Conservation (phyloP, 352 stramenopile genomes). For the Globisporangium parvum region DNA sequence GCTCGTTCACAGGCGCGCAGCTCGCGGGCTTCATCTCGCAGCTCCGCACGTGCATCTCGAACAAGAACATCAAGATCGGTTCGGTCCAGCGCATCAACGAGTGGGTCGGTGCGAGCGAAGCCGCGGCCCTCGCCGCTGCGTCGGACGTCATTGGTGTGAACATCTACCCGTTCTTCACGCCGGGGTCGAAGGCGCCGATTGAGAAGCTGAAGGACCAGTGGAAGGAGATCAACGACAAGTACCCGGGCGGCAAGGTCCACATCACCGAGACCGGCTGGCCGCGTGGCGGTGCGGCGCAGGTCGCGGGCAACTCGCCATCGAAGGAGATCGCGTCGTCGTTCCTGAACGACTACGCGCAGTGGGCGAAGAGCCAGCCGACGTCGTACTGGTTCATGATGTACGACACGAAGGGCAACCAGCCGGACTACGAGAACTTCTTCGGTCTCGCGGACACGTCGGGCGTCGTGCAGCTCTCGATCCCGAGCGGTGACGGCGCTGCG, state of each 20-base stretch:
- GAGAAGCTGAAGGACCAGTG: conserved; percentile 32
- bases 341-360: conserved; percentile 26
- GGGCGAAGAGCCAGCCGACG: conserved; percentile 17
- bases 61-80: conserved; percentile 38
- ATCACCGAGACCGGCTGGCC: conserved; percentile 43
- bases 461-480: conserved; percentile 22
- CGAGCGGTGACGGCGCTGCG: conserved; percentile 11
- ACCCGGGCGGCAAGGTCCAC: conserved; percentile 23
- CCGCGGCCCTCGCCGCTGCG: conserved; percentile 19
- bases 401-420: conserved; percentile 25
- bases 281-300: conserved; percentile 13
- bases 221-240: conserved; percentile 26
- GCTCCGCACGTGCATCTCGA: conserved; percentile 44
- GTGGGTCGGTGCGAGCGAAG: conserved; percentile 25
- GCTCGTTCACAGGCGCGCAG: conserved; percentile 25
- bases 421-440: conserved; percentile 38
- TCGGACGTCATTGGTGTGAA: conserved; percentile 38
- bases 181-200: conserved; percentile 20
- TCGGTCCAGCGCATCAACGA: conserved; percentile 42
- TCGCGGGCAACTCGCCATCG: conserved; percentile 19
- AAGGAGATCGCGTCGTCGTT: conserved; percentile 21
- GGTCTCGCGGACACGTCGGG: conserved; percentile 24
- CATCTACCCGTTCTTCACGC: conserved; percentile 47
- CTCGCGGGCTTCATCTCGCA: conserved; percentile 47
- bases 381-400: conserved; percentile 47